phyloP scores from a whole-genome alignment of 2,329 filamentous ascomycete genomes.

The Graphiopsis chlorocephala region DNA sequence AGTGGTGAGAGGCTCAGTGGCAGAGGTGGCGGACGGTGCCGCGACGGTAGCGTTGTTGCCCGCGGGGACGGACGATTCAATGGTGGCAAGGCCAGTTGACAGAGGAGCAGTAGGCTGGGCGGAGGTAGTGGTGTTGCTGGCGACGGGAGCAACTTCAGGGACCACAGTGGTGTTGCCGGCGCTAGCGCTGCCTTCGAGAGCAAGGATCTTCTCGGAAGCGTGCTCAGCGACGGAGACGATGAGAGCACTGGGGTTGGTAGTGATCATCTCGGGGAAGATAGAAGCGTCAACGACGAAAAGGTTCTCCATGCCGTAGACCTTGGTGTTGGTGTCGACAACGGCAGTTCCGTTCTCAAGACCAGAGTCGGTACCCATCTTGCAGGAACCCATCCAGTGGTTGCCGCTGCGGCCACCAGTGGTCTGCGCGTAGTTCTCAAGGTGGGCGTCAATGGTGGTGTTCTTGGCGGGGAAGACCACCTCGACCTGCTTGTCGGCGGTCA shows the following conservation, averaged over 20 bases:
- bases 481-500: conserved; percentile 55
- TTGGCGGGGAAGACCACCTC: conserved; percentile 56
- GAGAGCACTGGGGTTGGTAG: conserved; percentile 65
- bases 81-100: neutral
- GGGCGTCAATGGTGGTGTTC: conserved; percentile 54
- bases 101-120: neutral
- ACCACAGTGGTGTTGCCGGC: neutral
- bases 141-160: neutral
- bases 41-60: conserved; percentile 10
- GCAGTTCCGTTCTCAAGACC: conserved; percentile 41
- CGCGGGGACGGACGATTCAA: conserved; percentile 10
- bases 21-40: neutral
- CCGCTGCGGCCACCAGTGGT: conserved; percentile 40
- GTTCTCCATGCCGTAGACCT: conserved; percentile 62
- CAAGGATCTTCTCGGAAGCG: conserved; percentile 54
- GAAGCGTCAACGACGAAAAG: conserved; percentile 66
- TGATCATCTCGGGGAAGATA: conserved; percentile 67
- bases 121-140: conserved; percentile 1
- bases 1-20: neutral
- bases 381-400: conserved; percentile 47
- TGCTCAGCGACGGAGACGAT: conserved; percentile 65
- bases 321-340: conserved; percentile 51
- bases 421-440: conserved; percentile 47
- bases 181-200: conserved; percentile 26
- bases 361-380: conserved; percentile 43